Base-by-base conservation (phyloP, 192 early-diverging fungal species). In the Backusella australiensis region DNA sequence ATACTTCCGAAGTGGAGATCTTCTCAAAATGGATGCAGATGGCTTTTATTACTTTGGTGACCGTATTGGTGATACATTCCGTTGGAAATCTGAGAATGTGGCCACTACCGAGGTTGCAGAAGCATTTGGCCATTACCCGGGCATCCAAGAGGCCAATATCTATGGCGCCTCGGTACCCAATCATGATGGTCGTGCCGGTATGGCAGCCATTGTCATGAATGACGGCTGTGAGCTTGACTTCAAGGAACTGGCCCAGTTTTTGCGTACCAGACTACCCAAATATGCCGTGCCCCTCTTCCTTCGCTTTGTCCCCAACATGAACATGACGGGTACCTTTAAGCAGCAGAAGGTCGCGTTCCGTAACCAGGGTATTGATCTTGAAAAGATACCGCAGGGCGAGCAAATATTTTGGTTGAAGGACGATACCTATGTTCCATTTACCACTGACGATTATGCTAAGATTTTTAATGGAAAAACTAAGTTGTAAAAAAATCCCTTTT, bases 41-140 rank as follows among this genome's bases (percentile, higher is more conserved):
- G 82, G 85, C 3, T 91, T 83, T 74, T 84, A 83, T 65, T 89
- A 87, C 76, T 92, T 93, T 83, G 85, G 85, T 15, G 91, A 92
- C 53, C 87, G 92, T 21, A 77, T 88, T 39, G 91, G 92, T 4
- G 91, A 93, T 65, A 91, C 92, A 15, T 93, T 88, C 75, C 78
- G 92, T 11, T 92, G 91, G 92, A 91, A 91, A 73, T 81, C 85
- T 9, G 88, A 89, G 75, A 88, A 89, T 71, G 88, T 91, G 12
- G 81, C 83, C 8, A 85, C 86, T 5, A 82, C 84, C 39, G 91
- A 93, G 74, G 86, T 93, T 9, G 84, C 85, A 1, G 86, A 91
- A 53, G 83, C 81, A 21, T 19, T 93, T 12, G 82, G 81, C 9
- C 69, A 66, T 7, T 87, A 82, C 36, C 83, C 88, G 0, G 86